Conservation (phyloP, 139 green algal species). For the Raphidocelis subcapitata region DNA sequence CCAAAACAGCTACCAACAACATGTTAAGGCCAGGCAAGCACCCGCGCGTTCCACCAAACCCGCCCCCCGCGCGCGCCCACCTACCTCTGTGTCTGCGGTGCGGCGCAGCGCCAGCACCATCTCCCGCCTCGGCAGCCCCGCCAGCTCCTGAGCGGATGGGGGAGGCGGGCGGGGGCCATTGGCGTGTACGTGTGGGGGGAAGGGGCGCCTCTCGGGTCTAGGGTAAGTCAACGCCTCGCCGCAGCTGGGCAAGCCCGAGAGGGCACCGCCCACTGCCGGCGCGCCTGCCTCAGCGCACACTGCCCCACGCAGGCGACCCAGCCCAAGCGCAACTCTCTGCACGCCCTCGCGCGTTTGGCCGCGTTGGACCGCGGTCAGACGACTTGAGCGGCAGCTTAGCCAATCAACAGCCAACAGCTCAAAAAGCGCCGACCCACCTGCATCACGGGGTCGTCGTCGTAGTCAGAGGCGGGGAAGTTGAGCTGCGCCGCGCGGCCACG, state of each 20-base stretch:
- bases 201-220: neutral
- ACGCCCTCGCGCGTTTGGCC: no score
- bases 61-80: no score
- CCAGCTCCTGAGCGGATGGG: conserved; percentile 14
- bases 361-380: no score
- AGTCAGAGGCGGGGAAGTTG: conserved; percentile 29
- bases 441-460: conserved; percentile 31
- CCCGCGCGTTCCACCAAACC: no score
- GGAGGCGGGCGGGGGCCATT: neutral
- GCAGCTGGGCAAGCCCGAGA: neutral
- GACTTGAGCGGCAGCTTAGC: neutral
- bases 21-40: no score
- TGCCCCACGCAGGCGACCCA: neutral
- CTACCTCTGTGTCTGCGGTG: conserved; percentile 24
- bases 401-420: neutral
- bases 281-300: neutral
- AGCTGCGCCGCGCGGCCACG: conserved; percentile 23
- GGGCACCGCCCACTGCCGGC: neutral
- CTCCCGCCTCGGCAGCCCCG: conserved; percentile 19
- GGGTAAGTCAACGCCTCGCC: neutral
- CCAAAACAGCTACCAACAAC: no score
- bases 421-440: neutral
- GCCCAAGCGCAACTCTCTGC: no score
- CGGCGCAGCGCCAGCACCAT: conserved; percentile 37
- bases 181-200: neutral